Base-by-base conservation (phyloP, 768 basidiomycete species). In the Pleurotus djamor region DNA sequence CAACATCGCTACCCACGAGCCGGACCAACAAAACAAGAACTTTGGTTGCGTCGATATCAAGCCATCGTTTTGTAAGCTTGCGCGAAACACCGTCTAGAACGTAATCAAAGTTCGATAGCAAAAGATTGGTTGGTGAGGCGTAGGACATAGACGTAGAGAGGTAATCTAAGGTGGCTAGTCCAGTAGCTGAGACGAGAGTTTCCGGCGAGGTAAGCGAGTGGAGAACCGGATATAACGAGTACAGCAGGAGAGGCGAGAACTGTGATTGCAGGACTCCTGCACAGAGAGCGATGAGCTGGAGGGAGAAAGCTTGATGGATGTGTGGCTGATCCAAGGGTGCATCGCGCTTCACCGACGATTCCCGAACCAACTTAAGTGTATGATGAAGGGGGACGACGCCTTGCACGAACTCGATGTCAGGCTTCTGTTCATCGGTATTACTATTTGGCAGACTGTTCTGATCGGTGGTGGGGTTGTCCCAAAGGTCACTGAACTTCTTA, bases 21-120 rank as follows among this genome's bases (percentile, higher is more conserved):
- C 90, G 87, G 59, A 98, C 83, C 68, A 98, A 86, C 32, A 95
- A 75, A 12, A 86, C 83, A 17, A 99, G 79, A 5, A 98, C 95
- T 62, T 92, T 89, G 7, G 96, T 91, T 0, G 96, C 96, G 36
- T 91, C 87, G 1, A 92, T 80, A 62, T 96, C 94, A 8, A 98
- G 80, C 81, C 91, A 88, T 61, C 89, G 81, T 14, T 85, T 83
- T 9, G 88, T 87, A 28, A 99, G 80, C 32, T 91, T 84, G 17
- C 93, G 88, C 2, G 94, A 92, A 13, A 96, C 88, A 2, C 91
- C 85, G 65, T 98, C 94, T 58, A 99, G 84, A 7, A 93, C 90
- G 68, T 99, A 98, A 72, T 99, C 96, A 64, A 96, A 96, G 71
- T 99, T 97, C 17, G 96, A 89, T 41, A 98, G 80, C 4, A 99